Evolutionary conservation across 257 asterid species (phyloP).

Genomic region (Solanum tacnaense): DNA sequence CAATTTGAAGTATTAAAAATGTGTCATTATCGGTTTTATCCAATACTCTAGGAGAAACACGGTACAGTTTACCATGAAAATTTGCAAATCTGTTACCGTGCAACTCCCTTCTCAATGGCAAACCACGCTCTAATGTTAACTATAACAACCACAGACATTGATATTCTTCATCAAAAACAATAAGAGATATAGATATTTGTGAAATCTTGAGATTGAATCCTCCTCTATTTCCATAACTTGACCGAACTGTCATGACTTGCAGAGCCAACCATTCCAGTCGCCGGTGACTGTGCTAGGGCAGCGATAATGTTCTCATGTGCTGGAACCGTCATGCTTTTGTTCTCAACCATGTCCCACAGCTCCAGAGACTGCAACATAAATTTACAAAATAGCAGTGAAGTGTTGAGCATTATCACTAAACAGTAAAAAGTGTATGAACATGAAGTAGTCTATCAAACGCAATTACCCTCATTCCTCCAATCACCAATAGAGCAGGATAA

Average conservation of each 20-base stretch:
- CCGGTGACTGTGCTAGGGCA: conserved; percentile 77
- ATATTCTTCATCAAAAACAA: not conserved
- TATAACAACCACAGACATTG: not conserved
- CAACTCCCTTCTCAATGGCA: not conserved
- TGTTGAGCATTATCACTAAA: not conserved
- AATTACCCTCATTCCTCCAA: conserved; percentile 16
- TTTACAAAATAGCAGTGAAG: not conserved
- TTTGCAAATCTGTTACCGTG: not conserved
- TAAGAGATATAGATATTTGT: not conserved
- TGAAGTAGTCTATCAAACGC: not conserved
- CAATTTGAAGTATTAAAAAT: not conserved
- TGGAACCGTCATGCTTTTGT: conserved; percentile 73
- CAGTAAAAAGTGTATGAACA: not conserved
- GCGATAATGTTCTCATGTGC: conserved; percentile 78
- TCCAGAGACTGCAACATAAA: conserved; percentile 57
- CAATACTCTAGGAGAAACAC: not conserved
- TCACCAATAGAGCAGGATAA: conserved; percentile 8
- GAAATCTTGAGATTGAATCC: not conserved
- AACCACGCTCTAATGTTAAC: not conserved
- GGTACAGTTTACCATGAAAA: not conserved
- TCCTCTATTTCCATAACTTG: conserved; percentile 76
- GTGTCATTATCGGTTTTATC: not conserved
- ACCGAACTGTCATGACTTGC: conserved; percentile 93
- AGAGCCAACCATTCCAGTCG: conserved; percentile 84
- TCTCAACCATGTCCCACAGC: conserved; percentile 89